Evolutionary conservation across 352 stramenopile genomes (phyloP), one percentile per base, ranked within the genome.

Genomic region (Aphanomyces stellatus): DNA sequence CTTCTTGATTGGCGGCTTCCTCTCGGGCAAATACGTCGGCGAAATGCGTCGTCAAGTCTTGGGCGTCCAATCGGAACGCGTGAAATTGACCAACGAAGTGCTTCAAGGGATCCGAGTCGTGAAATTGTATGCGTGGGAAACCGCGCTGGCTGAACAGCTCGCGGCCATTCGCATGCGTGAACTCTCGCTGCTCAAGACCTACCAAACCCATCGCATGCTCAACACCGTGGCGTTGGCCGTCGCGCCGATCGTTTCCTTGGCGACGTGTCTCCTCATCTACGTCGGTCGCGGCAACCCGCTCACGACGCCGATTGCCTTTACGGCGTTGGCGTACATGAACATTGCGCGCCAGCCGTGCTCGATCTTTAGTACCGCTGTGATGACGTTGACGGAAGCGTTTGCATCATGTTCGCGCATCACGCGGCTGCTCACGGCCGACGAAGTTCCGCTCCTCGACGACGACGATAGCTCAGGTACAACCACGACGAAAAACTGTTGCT

Each of bases 51-150:
- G 77, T 17, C 31, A 74, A 15, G 74, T 88, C 15, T 65, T 86
- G 2, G 37, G 65, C 22, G 72, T 88, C 57, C 71, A 78, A 0
- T 76, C 74, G 25, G 76, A 90, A 25, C 82, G 95, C n/a, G 88
- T 98, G 24, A 95, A 97, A 66, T 83, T 97, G 61, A 93, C 94
- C 22, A 96, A 93, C 61, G 93, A 98, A 76, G 86, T 95, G 28
- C 78, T 98, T 3, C 73, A 88, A 24, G 93, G 91, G 8, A 96
- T 97, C 64, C 77, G 89, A 49, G 86, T 89, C 57, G 82, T 96
- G 35, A 97, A 97, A 62, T 88, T 96, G 72, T 95, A 96, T 57
- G 83, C 81, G 25, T 97, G 88, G 88, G 80, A 88, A 61, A 64
- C 74, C 31, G 77, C 77, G 1, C 67, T 88, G 6, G 43, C 61